These are phyloP conservation scores for Backusella parvicylindrica DNA, from an alignment of 192 early-diverging fungal species.

Conservation along the genomic window DNA sequence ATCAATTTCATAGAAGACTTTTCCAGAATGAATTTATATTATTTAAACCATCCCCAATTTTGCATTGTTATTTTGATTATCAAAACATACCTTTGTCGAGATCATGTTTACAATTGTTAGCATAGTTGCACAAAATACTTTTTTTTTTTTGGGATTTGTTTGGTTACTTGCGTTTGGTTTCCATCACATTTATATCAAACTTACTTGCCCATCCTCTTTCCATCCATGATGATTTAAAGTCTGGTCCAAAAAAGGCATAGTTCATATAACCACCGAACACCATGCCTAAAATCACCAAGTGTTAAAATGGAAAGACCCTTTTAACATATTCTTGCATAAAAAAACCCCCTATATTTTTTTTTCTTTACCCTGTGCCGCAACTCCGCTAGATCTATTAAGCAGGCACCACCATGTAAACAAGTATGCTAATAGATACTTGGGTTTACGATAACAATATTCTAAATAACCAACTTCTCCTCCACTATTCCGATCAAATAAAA, in stretches of 20 bases:
- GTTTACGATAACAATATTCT: slow-evolving; percentile 24
- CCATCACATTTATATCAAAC: neutral
- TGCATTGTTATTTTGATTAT: neutral
- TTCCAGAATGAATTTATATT: neutral
- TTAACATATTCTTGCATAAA: neutral
- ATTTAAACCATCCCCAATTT: neutral
- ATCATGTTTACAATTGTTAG: slow-evolving; percentile 19
- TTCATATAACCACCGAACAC: slow-evolving; percentile 30
- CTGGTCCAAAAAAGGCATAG: slow-evolving; percentile 15
- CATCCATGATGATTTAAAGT: slow-evolving; percentile 14
- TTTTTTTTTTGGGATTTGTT: no score
- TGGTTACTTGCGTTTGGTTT: no score
- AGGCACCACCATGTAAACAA: slow-evolving; percentile 20
- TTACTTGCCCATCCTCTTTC: slow-evolving; percentile 30
- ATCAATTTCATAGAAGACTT: slow-evolving; percentile 20
- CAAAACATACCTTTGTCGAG: slow-evolving; percentile 22
- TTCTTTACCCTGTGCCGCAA: slow-evolving; percentile 3
- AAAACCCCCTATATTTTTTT: neutral
- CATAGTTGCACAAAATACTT: slow-evolving; percentile 22
- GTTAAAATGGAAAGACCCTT: neutral
- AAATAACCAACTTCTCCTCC: slow-evolving; percentile 29
- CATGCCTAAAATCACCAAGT: slow-evolving; percentile 8
- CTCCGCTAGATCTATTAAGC: slow-evolving; percentile 19
- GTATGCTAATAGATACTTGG: slow-evolving; percentile 19
- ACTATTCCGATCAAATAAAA: neutral